These are phyloP conservation scores for Leersia perrieri DNA, from an alignment of 176 grass and related monocot genomes.

Conservation along the genomic window DNA sequence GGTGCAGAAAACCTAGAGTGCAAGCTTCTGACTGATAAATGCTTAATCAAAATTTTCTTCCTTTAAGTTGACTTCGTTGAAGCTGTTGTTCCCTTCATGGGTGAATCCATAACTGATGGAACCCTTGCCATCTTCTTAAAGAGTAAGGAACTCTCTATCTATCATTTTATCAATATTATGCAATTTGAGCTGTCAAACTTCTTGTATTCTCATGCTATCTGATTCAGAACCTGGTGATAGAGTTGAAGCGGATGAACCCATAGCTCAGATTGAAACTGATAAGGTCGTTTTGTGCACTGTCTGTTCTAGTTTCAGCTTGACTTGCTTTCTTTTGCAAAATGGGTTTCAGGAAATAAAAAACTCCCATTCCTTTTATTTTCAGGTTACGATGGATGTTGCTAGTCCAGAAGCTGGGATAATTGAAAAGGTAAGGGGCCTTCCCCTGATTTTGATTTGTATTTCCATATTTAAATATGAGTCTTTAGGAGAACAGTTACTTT, in stretches of 20 bases:
- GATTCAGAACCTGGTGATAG: slow-evolving; percentile 70
- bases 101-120: slow-evolving; percentile 99
- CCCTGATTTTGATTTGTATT: slow-evolving; percentile 9
- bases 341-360: background rate
- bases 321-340: slow-evolving; percentile 18
- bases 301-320: background rate
- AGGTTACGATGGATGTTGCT: slow-evolving; percentile 85
- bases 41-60: slow-evolving; percentile 2
- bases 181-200: background rate
- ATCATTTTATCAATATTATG: background rate
- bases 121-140: slow-evolving; percentile 89
- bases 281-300: slow-evolving; percentile 43
- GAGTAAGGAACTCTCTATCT: slow-evolving; percentile 38
- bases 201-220: slow-evolving; percentile 20
- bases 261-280: slow-evolving; percentile 88
- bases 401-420: slow-evolving; percentile 79
- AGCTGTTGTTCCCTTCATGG: slow-evolving; percentile 97
- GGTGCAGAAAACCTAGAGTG: slow-evolving; percentile 14
- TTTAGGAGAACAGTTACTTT: slow-evolving; percentile 25
- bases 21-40: slow-evolving; percentile 11
- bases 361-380: slow-evolving; percentile 27
- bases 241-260: slow-evolving; percentile 67
- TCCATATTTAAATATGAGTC: slow-evolving; percentile 16
- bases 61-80: slow-evolving; percentile 68
- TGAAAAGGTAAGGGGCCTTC: slow-evolving; percentile 50